phyloP scores from a whole-genome alignment of 2,329 filamentous ascomycete species.

The Fusarium circinatum region DNA sequence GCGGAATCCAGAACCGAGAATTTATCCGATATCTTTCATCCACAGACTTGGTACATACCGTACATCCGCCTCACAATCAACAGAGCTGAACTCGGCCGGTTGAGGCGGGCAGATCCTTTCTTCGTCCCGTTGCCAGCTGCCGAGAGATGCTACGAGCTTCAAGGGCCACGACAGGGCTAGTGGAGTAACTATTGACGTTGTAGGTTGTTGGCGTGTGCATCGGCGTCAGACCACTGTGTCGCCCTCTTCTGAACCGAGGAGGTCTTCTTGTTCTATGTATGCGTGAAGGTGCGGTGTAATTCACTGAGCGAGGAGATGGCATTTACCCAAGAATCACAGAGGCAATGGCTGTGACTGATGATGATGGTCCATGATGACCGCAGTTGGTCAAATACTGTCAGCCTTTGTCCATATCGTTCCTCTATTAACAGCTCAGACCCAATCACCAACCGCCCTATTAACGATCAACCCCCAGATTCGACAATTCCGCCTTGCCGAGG shows the following conservation, averaged over 20 bases:
- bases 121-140: conserved; percentile 33
- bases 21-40: conserved; percentile 30
- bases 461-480: conserved; percentile 15
- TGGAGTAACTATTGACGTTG: conserved; percentile 35
- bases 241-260: conserved; percentile 12
- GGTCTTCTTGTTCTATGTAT: background rate
- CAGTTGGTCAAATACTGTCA: conserved; percentile 21
- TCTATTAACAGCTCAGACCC: conserved; percentile 2
- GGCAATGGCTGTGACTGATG: conserved; percentile 5
- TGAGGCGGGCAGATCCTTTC: conserved; percentile 32
- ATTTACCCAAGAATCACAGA: background rate
- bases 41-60: conserved; percentile 11
- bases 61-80: conserved; percentile 33
- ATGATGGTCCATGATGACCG: background rate
- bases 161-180: conserved; percentile 27
- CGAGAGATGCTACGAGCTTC: conserved; percentile 36
- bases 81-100: conserved; percentile 39
- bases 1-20: conserved; percentile 4
- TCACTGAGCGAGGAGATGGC: background rate
- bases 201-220: conserved; percentile 39
- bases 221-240: conserved; percentile 41
- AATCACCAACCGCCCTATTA: conserved; percentile 18
- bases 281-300: background rate
- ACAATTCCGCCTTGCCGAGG: conserved; percentile 15
- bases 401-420: conserved; percentile 19